Evolutionary conservation across 257 asterid species (phyloP).

Genomic region (Ilex aquifolium): DNA sequence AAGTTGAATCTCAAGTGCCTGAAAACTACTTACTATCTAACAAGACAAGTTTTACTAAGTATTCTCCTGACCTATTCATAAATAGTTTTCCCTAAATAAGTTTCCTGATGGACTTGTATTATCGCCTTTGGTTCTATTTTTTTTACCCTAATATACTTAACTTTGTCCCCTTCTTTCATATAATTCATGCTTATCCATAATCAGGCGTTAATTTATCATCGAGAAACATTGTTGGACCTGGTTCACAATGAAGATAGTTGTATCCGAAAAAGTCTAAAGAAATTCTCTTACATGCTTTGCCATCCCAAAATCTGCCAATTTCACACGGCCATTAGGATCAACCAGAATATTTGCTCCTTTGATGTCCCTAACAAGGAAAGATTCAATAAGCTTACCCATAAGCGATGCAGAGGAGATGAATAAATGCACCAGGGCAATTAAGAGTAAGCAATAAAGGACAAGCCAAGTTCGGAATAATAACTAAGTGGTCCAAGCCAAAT

Average conservation of each 20-base stretch:
- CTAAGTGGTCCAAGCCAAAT: not conserved
- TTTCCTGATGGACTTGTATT: no score
- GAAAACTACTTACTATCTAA: no score
- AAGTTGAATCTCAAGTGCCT: no score
- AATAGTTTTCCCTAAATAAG: no score
- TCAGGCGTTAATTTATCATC: conserved; percentile 1
- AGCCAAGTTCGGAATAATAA: conserved; percentile 3
- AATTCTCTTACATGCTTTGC: conserved; percentile 50
- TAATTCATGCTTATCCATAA: not conserved
- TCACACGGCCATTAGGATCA: conserved; percentile 59
- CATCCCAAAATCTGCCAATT: conserved; percentile 76
- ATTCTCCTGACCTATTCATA: no score
- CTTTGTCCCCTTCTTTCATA: not conserved
- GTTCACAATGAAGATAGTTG: conserved; percentile 5
- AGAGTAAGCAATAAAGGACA: conserved; percentile 2
- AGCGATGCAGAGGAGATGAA: not conserved
- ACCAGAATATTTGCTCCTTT: conserved; percentile 73
- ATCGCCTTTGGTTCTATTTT: not conserved
- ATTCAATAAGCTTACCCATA: conserved; percentile 10
- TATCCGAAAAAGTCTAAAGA: conserved; percentile 8
- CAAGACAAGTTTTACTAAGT: no score
- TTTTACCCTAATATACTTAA: not conserved
- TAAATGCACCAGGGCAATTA: conserved; percentile 1
- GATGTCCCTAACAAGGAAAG: conserved; percentile 44
- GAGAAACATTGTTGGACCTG: conserved; percentile 1